A percentile compares a stretch with the other conserved stretches of the same genome.
These are phyloP conservation scores for Glycyrrhiza uralensis DNA, from an alignment of 306 rosid genomes.

Conservation along the genomic window DNA sequence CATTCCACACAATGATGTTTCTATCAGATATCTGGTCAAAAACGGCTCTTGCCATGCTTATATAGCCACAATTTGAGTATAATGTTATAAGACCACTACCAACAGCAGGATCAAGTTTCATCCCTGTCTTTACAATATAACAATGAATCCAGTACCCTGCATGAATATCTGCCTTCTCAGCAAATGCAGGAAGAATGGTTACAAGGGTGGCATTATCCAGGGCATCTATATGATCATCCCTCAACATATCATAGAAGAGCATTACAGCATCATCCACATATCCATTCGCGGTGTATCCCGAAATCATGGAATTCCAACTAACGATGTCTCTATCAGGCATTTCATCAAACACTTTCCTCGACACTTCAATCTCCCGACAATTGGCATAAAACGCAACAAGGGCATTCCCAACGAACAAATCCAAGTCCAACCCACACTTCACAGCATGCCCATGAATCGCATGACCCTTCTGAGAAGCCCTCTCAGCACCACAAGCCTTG, in stretches of 20 bases:
- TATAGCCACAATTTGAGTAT: conserved; percentile 65
- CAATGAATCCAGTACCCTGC: conserved; percentile 73
- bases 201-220: conserved; percentile 66
- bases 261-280: conserved; percentile 45
- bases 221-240: conserved; percentile 22
- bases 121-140: conserved; percentile 54
- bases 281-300: conserved; percentile 58
- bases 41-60: conserved; percentile 49
- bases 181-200: conserved; percentile 60
- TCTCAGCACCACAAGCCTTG: conserved; percentile 67
- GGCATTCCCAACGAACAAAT: conserved; percentile 62
- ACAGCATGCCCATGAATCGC: conserved; percentile 59
- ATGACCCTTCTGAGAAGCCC: conserved; percentile 42
- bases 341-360: conserved; percentile 57
- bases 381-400: conserved; percentile 59
- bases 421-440: conserved; percentile 64
- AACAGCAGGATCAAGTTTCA: conserved; percentile 49
- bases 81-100: conserved; percentile 66
- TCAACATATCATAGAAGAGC: conserved; percentile 48
- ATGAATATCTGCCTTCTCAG: conserved; percentile 49
- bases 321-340: conserved; percentile 49
- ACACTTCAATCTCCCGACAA: conserved; percentile 43
- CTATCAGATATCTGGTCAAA: conserved; percentile 45
- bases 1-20: conserved; percentile 55
- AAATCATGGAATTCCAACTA: conserved; percentile 79